A percentile compares a stretch with the other conserved stretches of the same genome.
These are phyloP conservation scores for Amphirosellinia nigrospora DNA, from an alignment of 495 filamentous ascomycete genomes.

Conservation along the genomic window DNA sequence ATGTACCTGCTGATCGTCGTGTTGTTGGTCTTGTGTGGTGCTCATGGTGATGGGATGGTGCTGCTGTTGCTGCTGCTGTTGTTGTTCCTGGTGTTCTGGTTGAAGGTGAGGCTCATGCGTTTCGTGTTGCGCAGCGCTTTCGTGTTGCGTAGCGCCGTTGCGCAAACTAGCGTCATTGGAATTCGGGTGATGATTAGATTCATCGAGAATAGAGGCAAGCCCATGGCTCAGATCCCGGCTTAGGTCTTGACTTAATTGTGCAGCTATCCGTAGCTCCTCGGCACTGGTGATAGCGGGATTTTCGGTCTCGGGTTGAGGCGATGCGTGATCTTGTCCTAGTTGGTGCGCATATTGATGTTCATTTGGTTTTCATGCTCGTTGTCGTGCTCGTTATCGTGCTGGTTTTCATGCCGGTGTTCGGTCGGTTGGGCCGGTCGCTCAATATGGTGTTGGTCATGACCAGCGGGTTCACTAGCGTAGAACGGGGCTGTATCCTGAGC, in stretches of 20 bases:
- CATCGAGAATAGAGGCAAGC: constrained; percentile 32
- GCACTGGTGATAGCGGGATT: constrained; percentile 44
- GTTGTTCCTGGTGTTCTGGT: constrained; percentile 20
- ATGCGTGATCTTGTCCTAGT: constrained; percentile 16
- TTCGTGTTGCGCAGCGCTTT: constrained; percentile 30
- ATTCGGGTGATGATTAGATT: constrained; percentile 15
- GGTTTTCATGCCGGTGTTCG: background rate
- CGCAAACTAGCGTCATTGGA: constrained; percentile 29
- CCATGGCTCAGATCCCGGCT: constrained; percentile 45
- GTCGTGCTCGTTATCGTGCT: too few relatives aligned
- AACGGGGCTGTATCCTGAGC: constrained; percentile 26
- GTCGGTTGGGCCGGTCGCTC: constrained; percentile 2
- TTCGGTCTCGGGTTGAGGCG: constrained; percentile 39
- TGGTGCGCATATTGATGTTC: background rate
- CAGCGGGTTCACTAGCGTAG: constrained; percentile 27
- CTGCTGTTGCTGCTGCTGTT: constrained; percentile 25
- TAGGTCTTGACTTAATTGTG: constrained; percentile 57
- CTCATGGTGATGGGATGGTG: constrained; percentile 9
- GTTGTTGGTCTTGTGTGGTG: constrained; percentile 22
- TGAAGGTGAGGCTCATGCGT: constrained; percentile 26
- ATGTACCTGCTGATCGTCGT: constrained; percentile 32
- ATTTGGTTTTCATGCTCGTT: background rate
- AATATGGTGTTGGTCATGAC: constrained; percentile 13
- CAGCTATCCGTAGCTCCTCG: constrained; percentile 59
- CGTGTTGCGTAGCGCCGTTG: constrained; percentile 31